phyloP scores from a whole-genome alignment of 2,329 filamentous ascomycete species.

The Neoarthrinium moseri region DNA sequence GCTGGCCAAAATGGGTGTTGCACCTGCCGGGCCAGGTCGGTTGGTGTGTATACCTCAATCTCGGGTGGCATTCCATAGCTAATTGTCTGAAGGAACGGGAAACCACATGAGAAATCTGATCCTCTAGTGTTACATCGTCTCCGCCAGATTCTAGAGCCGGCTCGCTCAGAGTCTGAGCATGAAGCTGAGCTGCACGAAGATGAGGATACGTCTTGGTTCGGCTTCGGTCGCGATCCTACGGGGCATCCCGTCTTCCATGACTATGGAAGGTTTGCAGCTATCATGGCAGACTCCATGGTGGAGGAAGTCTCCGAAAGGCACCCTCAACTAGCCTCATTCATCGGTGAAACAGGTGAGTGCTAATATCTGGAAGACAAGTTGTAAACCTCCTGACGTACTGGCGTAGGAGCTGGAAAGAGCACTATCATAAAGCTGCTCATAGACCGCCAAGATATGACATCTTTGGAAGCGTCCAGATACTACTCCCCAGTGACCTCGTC shows the following conservation, averaged over 20 bases:
- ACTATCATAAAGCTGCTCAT: conserved; percentile 49
- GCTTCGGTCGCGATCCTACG: conserved; percentile 27
- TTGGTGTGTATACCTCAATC: conserved; percentile 7
- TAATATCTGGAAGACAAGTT: too few relatives aligned
- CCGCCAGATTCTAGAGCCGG: conserved; percentile 29
- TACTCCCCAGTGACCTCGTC: conserved; percentile 45
- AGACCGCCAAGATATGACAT: conserved; percentile 28
- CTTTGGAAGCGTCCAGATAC: conserved; percentile 25
- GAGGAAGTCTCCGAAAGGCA: conserved; percentile 27
- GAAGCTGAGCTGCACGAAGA: conserved; percentile 29
- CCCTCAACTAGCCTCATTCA: conserved; percentile 41
- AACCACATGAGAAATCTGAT: conserved; percentile 30
- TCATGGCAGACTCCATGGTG: conserved; percentile 33
- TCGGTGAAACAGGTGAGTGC: conserved; percentile 39
- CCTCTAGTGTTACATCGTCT: conserved; percentile 27
- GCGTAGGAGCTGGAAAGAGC: conserved; percentile 44
- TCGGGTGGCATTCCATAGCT: not conserved
- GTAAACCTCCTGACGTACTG: conserved; percentile 4
- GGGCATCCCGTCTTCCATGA: conserved; percentile 27
- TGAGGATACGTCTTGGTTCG: conserved; percentile 31
- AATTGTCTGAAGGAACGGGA: conserved; percentile 27
- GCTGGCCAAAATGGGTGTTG: conserved; percentile 16
- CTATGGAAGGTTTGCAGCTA: conserved; percentile 39
- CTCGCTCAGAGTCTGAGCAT: conserved; percentile 27
- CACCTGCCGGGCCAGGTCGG: conserved; percentile 11